Evolutionary conservation across 495 filamentous ascomycete species (phyloP).

Genomic region (Xeromyces bisporus): DNA sequence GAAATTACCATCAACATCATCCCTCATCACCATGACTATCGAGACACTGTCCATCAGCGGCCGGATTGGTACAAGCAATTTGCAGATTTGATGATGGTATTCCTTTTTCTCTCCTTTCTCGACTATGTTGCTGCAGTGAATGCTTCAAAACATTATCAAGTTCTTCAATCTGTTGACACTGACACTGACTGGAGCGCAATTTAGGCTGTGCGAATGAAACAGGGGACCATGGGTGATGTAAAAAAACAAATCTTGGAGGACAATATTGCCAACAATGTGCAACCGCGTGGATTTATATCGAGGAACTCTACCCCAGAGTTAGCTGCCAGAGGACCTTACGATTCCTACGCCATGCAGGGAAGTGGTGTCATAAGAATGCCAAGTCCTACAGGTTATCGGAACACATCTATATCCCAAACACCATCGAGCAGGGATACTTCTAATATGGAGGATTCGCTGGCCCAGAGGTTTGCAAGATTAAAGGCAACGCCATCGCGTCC

Average conservation of each 20-base stretch:
- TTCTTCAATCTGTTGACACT: neutral
- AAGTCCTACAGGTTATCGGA: conserved; percentile 25
- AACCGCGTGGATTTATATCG: conserved; percentile 10
- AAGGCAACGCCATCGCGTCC: conserved; percentile 12
- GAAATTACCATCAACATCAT: conserved; percentile 61
- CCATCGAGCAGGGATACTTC: conserved; percentile 12
- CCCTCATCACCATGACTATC: conserved; percentile 53
- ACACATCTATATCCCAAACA: conserved; percentile 6
- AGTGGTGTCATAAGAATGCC: conserved; percentile 21
- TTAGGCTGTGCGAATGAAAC: conserved; percentile 29
- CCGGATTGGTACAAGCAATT: conserved; percentile 27
- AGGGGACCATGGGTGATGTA: conserved; percentile 28
- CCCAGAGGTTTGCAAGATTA: conserved; percentile 30
- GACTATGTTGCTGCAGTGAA: too few relatives aligned
- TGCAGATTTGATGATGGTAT: conserved; percentile 25
- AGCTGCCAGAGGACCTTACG: neutral
- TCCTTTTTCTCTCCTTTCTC: conserved; percentile 1
- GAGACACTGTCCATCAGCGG: conserved; percentile 13
- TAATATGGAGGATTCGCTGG: conserved; percentile 22
- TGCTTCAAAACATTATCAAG: too few relatives aligned
- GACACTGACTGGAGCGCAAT: neutral
- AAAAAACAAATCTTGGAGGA: conserved; percentile 29
- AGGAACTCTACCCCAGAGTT: conserved; percentile 1
- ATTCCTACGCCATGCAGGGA: conserved; percentile 4
- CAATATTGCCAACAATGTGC: conserved; percentile 19